A percentile compares a stretch with the other conserved stretches of the same genome.
These are phyloP conservation scores for Komagataella pseudopastoris DNA, from an alignment of 805 yeast species.

Conservation along the genomic window DNA sequence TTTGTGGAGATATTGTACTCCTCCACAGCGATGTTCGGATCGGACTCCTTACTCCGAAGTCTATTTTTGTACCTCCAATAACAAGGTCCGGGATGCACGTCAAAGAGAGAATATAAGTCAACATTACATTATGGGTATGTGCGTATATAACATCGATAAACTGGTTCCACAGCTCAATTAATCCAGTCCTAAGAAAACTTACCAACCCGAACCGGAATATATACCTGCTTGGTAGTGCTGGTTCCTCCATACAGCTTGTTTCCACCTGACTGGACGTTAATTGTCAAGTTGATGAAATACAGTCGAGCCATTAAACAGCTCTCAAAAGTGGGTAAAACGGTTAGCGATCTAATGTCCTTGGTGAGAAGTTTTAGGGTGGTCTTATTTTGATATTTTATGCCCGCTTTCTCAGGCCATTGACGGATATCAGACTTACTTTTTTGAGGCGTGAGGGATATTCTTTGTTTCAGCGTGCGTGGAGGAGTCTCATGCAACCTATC, in stretches of 20 bases:
- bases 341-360: constrained; percentile 10
- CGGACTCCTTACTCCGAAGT: neutral
- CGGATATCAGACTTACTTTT: neutral
- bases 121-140: too few species aligned
- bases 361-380: neutral
- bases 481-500: neutral
- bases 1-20: neutral
- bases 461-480: neutral
- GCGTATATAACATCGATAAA: too few species aligned
- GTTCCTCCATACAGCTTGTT: neutral
- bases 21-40: neutral
- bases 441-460: neutral
- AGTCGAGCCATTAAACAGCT: constrained; percentile 45
- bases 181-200: neutral
- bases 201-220: neutral
- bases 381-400: neutral
- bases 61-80: neutral
- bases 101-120: too few species aligned
- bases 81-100: neutral
- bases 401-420: neutral
- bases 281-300: constrained; percentile 21
- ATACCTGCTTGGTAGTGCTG: neutral
- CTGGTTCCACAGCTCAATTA: neutral
- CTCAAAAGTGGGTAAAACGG: constrained; percentile 50
- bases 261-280: neutral